phyloP scores from a whole-genome alignment of 106 monocot species.

The Posidonia australis region DNA sequence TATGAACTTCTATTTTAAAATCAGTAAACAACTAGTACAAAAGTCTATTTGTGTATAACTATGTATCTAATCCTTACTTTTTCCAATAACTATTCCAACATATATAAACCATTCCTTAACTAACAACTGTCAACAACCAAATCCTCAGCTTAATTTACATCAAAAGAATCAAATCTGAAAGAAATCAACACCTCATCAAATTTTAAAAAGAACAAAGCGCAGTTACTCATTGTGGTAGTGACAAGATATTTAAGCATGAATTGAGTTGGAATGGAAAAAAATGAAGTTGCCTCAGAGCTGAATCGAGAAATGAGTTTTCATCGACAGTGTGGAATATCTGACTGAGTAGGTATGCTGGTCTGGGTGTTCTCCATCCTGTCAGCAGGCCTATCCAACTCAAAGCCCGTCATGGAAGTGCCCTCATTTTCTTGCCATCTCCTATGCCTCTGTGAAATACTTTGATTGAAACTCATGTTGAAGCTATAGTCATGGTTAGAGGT shows the following conservation, averaged over 20 bases:
- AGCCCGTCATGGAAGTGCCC: slow-evolving; percentile 18
- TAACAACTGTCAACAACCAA: neutral
- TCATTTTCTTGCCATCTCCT: slow-evolving; percentile 45
- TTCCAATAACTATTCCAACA: too few relatives aligned
- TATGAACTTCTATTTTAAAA: too few relatives aligned
- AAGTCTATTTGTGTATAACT: too few relatives aligned
- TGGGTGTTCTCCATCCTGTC: slow-evolving; percentile 9
- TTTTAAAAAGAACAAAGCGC: neutral
- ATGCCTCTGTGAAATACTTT: slow-evolving; percentile 33
- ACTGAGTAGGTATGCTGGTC: slow-evolving; percentile 8
- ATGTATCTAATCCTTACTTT: too few relatives aligned
- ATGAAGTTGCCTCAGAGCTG: neutral
- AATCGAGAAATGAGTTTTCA: slow-evolving; percentile 1
- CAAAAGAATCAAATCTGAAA: neutral
- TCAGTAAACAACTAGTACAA: too few relatives aligned
- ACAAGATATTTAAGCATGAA: neutral
- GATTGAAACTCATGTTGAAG: slow-evolving; percentile 13
- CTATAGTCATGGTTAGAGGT: slow-evolving; percentile 14
- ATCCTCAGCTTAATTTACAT: neutral
- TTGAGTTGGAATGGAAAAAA: neutral
- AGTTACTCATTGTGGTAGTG: neutral
- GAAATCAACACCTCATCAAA: neutral
- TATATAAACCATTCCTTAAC: neutral
- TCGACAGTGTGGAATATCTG: slow-evolving; percentile 9
- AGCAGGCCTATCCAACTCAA: slow-evolving; percentile 10